These are phyloP conservation scores for Trichosporon ovoides DNA, from an alignment of 1,284 basidiomycete species.

Conservation along the genomic window DNA sequence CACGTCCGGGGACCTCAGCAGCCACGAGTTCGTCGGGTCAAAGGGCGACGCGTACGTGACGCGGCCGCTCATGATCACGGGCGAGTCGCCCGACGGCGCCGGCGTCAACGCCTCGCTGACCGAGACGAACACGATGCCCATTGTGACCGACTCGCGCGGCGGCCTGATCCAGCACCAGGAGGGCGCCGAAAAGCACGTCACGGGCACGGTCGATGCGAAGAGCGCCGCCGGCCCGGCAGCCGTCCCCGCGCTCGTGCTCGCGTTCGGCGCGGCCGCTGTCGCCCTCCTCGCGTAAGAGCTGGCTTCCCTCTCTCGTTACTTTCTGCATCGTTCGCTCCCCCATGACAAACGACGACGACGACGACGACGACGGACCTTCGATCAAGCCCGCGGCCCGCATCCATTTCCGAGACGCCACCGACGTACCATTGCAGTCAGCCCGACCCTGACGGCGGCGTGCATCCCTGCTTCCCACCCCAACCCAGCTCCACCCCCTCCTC, in stretches of 20 bases:
- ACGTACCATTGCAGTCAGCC: no score
- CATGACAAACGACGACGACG: no score
- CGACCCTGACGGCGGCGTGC: no score
- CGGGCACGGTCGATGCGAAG: background rate
- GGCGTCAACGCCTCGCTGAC: background rate
- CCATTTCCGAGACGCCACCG: no score
- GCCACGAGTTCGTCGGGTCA: background rate
- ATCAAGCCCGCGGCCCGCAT: no score
- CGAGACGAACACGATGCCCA: background rate
- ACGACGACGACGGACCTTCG: no score
- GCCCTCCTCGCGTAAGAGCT: constrained; percentile 4
- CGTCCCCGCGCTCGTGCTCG: background rate
- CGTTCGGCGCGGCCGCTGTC: constrained; percentile 2
- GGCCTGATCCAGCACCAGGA: background rate
- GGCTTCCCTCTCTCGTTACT: background rate
- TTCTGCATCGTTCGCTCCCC: background rate
- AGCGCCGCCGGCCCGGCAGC: background rate
- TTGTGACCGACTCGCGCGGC: background rate
- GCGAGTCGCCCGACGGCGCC: background rate
- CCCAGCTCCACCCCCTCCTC: no score
- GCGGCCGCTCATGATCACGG: background rate
- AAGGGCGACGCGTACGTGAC: background rate
- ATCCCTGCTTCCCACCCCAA: no score
- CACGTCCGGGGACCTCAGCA: background rate
- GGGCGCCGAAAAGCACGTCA: background rate